Percentiles rank a stretch among this genome's conserved stretches.
phyloP scores from a whole-genome alignment of 768 basidiomycete species.

The Xerocomellus amylosporus region DNA sequence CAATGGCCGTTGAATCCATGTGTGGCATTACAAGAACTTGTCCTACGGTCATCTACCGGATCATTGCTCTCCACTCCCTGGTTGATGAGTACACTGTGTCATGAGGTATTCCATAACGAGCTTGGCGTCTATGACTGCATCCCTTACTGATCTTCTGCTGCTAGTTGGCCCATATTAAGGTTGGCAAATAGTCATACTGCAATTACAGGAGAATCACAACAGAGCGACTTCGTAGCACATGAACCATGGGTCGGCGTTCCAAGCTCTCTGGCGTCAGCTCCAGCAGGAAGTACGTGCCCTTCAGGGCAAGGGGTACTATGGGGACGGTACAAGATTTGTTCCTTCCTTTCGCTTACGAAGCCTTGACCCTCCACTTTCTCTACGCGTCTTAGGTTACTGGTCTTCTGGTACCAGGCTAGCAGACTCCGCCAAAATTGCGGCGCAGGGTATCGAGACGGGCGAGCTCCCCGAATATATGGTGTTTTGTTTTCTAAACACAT shows the following conservation, averaged over 20 bases:
- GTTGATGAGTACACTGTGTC: conserved; percentile 77
- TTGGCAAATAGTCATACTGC: conserved; percentile 23
- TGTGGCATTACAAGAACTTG: conserved; percentile 55
- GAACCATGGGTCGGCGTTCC: conserved; percentile 77
- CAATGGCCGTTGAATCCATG: not conserved
- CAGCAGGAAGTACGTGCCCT: conserved; percentile 62
- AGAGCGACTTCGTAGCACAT: conserved; percentile 51
- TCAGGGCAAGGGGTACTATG: conserved; percentile 77
- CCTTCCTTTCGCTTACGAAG: not conserved
- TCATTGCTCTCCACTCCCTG: conserved; percentile 60
- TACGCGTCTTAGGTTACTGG: conserved; percentile 63
- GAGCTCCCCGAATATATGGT: conserved; percentile 82
- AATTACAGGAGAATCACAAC: not conserved
- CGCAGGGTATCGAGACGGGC: conserved; percentile 48
- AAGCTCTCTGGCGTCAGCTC: conserved; percentile 68
- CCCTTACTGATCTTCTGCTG: conserved; percentile 3
- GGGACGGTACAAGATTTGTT: conserved; percentile 55
- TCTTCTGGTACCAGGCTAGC: conserved; percentile 69
- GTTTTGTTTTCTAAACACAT: not conserved
- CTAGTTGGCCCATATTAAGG: conserved; percentile 83
- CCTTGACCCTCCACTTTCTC: conserved; percentile 5
- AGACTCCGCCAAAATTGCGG: conserved; percentile 56
- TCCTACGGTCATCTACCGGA: conserved; percentile 61
- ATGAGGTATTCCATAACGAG: conserved; percentile 55
- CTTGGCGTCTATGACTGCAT: conserved; percentile 5